A percentile compares a stretch with the other conserved stretches of the same genome.
Evolutionary conservation across 176 grass and related monocot species (phyloP).

Genomic region (Eragrostis curvula): DNA sequence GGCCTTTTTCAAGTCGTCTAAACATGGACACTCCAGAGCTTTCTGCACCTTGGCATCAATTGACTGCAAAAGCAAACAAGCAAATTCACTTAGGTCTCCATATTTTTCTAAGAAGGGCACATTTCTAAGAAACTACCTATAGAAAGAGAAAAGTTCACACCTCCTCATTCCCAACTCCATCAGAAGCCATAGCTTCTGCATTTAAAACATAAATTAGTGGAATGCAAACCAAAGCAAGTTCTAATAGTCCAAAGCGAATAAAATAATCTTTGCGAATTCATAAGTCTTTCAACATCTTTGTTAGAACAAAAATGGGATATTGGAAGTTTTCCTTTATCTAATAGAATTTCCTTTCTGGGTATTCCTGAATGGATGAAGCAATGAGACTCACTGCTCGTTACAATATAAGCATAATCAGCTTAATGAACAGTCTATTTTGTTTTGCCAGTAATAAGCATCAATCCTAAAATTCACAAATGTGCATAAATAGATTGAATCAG

Average conservation of each 20-base stretch:
- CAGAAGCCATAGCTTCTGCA: slow-evolving; percentile 58
- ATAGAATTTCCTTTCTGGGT: neutral
- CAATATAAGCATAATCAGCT: neutral
- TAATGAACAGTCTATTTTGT: neutral
- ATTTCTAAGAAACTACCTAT: neutral
- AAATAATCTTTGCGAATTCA: neutral
- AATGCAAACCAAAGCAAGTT: neutral
- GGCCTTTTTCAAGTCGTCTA: slow-evolving; percentile 61
- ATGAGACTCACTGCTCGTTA: neutral
- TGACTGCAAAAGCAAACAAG: slow-evolving; percentile 50
- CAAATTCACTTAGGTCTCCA: neutral
- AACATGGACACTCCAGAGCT: slow-evolving; percentile 67
- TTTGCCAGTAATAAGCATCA: neutral
- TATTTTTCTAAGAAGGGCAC: neutral
- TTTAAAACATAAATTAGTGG: slow-evolving; percentile 13
- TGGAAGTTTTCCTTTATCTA: neutral
- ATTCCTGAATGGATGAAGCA: neutral
- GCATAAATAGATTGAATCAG: neutral
- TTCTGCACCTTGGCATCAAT: slow-evolving; percentile 58
- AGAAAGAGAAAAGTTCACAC: slow-evolving; percentile 42
- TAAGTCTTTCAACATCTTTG: neutral
- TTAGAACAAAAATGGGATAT: neutral
- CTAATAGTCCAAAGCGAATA: slow-evolving; percentile 18
- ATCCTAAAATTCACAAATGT: neutral
- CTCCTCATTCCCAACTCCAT: slow-evolving; percentile 46